These are phyloP conservation scores for Trichoderma asperellum DNA, from an alignment of 2,329 filamentous ascomycete species.

Conservation along the genomic window DNA sequence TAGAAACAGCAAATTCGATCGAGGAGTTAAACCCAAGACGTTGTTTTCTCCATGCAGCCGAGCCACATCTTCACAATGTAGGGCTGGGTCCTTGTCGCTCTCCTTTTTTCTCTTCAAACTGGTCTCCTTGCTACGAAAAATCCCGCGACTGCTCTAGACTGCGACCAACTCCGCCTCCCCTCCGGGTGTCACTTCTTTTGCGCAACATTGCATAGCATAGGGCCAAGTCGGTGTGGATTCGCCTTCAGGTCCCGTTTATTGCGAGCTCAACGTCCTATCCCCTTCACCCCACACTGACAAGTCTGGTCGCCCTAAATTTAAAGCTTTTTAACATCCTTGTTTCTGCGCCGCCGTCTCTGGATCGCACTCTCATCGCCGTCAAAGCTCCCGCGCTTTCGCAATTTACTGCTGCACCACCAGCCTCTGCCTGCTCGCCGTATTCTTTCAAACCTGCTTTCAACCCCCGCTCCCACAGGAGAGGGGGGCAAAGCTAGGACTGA, in stretches of 20 bases:
- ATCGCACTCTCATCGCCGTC: neutral
- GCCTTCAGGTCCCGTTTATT: neutral
- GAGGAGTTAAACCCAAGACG: neutral
- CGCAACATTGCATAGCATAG: constrained; percentile 21
- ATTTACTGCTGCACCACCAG: neutral
- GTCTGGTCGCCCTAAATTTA: neutral
- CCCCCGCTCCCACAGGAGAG: constrained; percentile 27
- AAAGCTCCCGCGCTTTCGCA: neutral
- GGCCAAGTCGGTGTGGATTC: constrained; percentile 25
- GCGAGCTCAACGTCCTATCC: neutral
- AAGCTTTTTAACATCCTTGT: constrained; percentile 19
- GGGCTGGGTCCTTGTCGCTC: neutral
- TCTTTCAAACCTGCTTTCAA: constrained; percentile 29
- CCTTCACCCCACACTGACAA: neutral
- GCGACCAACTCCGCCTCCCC: constrained; percentile 14
- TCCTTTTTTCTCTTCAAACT: neutral
- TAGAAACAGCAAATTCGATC: neutral
- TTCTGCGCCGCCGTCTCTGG: constrained; percentile 4
- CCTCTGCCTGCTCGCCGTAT: constrained; percentile 15
- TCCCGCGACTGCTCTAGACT: constrained; percentile 26
- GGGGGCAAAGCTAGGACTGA: constrained; percentile 28
- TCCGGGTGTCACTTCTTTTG: constrained; percentile 9
- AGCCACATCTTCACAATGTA: constrained; percentile 22
- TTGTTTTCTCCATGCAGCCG: constrained; percentile 18
- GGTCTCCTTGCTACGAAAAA: neutral